Percentiles rank a stretch among this genome's conserved stretches.
These are phyloP conservation scores for Heterobasidion annosum DNA, from an alignment of 1,284 basidiomycete genomes.

Conservation along the genomic window DNA sequence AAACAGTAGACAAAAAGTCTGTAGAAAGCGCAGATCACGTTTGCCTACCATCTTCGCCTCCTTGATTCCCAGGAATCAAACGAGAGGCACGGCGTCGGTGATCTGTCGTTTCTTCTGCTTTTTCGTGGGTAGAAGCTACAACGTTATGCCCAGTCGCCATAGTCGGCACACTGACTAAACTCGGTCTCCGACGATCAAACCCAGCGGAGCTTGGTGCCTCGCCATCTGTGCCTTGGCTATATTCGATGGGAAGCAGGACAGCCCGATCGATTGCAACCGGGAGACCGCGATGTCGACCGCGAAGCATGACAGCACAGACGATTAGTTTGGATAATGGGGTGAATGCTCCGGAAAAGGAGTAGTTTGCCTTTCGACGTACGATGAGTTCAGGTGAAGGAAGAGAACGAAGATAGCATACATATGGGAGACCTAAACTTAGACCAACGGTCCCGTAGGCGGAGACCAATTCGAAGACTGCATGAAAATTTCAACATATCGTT, in stretches of 20 bases:
- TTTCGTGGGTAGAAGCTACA: neutral
- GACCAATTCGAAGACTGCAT: slow-evolving; percentile 75
- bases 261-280: slow-evolving; percentile 88
- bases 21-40: neutral
- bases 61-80: neutral
- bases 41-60: neutral
- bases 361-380: slow-evolving; percentile 47
- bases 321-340: slow-evolving; percentile 82
- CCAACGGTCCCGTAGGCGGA: slow-evolving; percentile 92
- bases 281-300: slow-evolving; percentile 86
- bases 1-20: no score
- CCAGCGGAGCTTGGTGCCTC: neutral
- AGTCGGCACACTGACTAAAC: neutral
- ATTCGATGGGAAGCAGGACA: slow-evolving; percentile 64
- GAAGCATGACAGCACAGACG: slow-evolving; percentile 81
- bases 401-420: slow-evolving; percentile 27
- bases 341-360: slow-evolving; percentile 76
- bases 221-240: neutral
- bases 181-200: neutral
- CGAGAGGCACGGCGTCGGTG: neutral
- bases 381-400: neutral
- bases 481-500: neutral
- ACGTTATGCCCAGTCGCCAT: neutral
- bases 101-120: neutral
- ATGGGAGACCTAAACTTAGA: slow-evolving; percentile 63